These are phyloP conservation scores for Fragilariopsis cylindrus DNA, from an alignment of 108 stramenopile genomes.

Conservation along the genomic window DNA sequence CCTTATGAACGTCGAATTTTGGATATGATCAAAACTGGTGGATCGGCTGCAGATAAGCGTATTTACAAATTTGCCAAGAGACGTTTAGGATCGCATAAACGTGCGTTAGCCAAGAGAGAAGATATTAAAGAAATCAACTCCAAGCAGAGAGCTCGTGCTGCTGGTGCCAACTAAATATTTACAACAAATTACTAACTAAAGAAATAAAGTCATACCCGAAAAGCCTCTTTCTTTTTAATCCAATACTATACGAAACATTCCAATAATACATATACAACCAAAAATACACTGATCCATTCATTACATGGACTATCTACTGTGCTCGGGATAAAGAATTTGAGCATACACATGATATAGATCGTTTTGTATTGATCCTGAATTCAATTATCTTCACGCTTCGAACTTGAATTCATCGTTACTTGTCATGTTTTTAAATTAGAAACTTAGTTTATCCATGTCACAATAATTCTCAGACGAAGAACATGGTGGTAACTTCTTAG, in stretches of 20 bases:
- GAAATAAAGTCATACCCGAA: not conserved
- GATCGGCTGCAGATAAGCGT: conserved; percentile 96
- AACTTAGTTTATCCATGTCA: too few relatives aligned
- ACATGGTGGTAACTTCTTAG: too few relatives aligned
- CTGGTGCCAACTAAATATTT: conserved; percentile 43
- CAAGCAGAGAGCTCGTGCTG: conserved; percentile 84
- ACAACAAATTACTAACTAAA: not conserved
- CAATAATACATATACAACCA: not conserved
- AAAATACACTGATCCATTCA: too few relatives aligned
- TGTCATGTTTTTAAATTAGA: too few relatives aligned
- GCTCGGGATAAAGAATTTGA: too few relatives aligned
- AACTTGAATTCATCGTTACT: too few relatives aligned
- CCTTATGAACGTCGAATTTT: conserved; percentile 99
- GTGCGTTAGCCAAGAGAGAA: conserved; percentile 97
- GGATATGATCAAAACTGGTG: conserved; percentile 99
- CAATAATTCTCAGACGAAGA: too few relatives aligned
- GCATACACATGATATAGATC: too few relatives aligned
- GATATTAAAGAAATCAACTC: conserved; percentile 96
- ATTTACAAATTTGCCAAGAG: conserved; percentile 99
- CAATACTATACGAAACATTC: not conserved
- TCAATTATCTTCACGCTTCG: too few relatives aligned
- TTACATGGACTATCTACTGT: too few relatives aligned
- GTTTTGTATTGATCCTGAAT: too few relatives aligned
- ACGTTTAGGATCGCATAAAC: conserved; percentile 97
- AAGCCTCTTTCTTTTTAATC: not conserved